phyloP scores from a whole-genome alignment of 352 stramenopile genomes.

The Pythium phragmitis region DNA sequence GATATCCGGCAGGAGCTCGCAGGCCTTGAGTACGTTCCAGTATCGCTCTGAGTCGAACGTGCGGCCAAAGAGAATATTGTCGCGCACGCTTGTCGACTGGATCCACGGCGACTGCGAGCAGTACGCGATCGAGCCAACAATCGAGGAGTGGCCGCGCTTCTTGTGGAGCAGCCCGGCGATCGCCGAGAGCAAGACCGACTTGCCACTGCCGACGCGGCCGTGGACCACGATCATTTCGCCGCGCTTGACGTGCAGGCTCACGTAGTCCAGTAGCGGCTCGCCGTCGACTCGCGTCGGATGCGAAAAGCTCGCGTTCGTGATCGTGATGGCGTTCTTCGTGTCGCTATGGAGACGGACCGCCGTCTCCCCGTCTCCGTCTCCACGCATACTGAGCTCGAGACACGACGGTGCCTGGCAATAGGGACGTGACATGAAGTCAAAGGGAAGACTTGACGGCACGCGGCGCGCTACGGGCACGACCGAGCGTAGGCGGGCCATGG shows the following conservation, averaged over 20 bases:
- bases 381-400: neutral
- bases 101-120: constrained; percentile 94
- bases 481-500: constrained; percentile 30
- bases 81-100: constrained; percentile 94
- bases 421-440: constrained; percentile 17
- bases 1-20: constrained; percentile 37
- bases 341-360: neutral
- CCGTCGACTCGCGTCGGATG: constrained; percentile 23
- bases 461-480: constrained; percentile 19
- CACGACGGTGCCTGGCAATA: constrained; percentile 6
- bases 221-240: constrained; percentile 59
- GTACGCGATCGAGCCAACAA: constrained; percentile 63
- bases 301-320: constrained; percentile 47
- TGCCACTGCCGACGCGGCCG: constrained; percentile 61
- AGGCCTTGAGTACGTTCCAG: constrained; percentile 62
- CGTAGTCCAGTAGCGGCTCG: constrained; percentile 41
- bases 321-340: constrained; percentile 31
- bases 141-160: constrained; percentile 34
- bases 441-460: constrained; percentile 6
- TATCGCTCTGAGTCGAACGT: constrained; percentile 63
- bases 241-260: constrained; percentile 43
- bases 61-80: constrained; percentile 97
- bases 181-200: constrained; percentile 55
- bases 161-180: constrained; percentile 51
- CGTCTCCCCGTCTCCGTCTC: neutral